Evolutionary conservation across 768 basidiomycete species (phyloP).

Genomic region (Lactarius sp.): DNA sequence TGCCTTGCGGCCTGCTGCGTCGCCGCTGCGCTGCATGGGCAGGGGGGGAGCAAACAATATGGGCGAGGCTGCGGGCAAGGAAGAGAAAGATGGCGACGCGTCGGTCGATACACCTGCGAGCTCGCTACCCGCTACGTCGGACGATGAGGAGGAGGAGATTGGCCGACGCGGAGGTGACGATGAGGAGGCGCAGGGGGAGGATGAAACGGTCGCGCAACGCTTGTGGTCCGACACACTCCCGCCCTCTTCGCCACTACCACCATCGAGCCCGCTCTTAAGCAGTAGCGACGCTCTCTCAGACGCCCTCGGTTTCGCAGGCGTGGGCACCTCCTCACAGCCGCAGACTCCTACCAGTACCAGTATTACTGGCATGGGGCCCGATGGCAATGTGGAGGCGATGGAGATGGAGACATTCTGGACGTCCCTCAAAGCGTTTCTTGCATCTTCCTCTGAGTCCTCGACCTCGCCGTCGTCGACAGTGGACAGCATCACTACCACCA

Average conservation of each 20-base stretch:
- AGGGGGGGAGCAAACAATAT: neutral
- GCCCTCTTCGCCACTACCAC: conserved; percentile 33
- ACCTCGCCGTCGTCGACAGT: too few relatives aligned
- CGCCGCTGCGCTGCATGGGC: conserved; percentile 11
- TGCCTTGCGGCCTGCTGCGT: neutral
- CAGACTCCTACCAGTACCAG: neutral
- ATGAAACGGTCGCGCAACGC: conserved; percentile 10
- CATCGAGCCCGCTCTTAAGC: conserved; percentile 35
- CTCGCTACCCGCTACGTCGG: conserved; percentile 45
- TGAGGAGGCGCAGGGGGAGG: neutral
- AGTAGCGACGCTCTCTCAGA: conserved; percentile 28
- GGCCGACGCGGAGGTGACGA: too few relatives aligned
- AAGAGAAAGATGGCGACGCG: conserved; percentile 20
- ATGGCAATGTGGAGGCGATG: neutral
- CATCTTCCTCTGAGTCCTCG: conserved; percentile 2
- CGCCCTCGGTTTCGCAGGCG: conserved; percentile 11
- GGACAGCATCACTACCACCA: neutral
- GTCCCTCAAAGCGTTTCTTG: conserved; percentile 15
- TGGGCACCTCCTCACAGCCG: neutral
- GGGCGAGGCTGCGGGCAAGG: neutral
- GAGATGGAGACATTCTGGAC: conserved; percentile 21
- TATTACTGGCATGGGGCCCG: neutral
- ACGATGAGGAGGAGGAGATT: conserved; percentile 33
- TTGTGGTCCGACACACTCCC: conserved; percentile 31
- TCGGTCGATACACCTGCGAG: conserved; percentile 41